A percentile compares a stretch with the other conserved stretches of the same genome.
These are phyloP conservation scores for Clavispora fructus DNA, from an alignment of 805 yeast species.

Conservation along the genomic window DNA sequence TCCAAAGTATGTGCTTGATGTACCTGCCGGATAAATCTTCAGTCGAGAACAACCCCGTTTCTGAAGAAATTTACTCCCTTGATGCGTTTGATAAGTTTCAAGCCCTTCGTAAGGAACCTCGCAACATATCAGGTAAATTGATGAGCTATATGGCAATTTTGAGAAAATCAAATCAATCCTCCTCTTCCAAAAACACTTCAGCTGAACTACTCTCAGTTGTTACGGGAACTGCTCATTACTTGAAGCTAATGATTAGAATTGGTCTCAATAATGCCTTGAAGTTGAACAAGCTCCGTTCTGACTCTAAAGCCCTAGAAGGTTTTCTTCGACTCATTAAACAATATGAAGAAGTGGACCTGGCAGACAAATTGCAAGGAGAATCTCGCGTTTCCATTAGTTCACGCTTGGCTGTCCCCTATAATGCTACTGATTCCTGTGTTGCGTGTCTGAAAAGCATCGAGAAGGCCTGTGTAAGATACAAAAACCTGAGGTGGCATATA, in stretches of 20 bases:
- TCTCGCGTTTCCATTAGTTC: conserved; percentile 6
- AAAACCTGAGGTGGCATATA: conserved; percentile 74
- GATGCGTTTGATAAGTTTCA: conserved; percentile 24
- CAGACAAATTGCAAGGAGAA: conserved; percentile 7
- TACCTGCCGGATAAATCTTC: conserved; percentile 12
- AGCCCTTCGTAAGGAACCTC: conserved; percentile 57
- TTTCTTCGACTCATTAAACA: conserved; percentile 52
- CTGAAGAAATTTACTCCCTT: conserved; percentile 21
- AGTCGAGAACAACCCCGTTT: background rate
- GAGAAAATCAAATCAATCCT: conserved; percentile 49
- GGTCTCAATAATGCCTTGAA: conserved; percentile 77
- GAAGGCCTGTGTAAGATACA: conserved; percentile 64
- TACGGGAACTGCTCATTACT: conserved; percentile 87
- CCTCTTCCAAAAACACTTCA: conserved; percentile 42
- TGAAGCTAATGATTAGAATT: conserved; percentile 76
- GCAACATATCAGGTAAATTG: conserved; percentile 81
- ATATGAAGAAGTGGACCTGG: conserved; percentile 16
- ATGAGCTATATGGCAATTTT: conserved; percentile 84
- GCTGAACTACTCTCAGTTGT: conserved; percentile 73
- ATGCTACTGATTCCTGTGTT: conserved; percentile 72
- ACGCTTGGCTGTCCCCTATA: conserved; percentile 43
- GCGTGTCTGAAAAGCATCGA: conserved; percentile 75
- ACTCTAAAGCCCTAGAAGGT: conserved; percentile 56
- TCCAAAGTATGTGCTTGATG: conserved; percentile 23
- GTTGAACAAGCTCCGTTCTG: conserved; percentile 51